Evolutionary conservation across 192 early-diverging fungal genomes (phyloP).

Genomic region (Pilobolus umbonatus): DNA sequence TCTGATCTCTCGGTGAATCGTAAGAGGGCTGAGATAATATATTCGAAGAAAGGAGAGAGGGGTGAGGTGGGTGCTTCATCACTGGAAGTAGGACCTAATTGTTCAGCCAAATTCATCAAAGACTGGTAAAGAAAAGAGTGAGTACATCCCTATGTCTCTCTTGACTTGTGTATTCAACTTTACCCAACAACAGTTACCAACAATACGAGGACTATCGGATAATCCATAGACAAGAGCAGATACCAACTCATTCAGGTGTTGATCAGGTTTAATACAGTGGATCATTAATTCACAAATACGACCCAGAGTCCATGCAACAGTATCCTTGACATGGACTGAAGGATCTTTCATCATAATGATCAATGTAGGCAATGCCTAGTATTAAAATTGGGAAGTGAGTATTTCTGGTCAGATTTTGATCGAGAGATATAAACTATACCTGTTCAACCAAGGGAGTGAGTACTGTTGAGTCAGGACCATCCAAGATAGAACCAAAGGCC

Average conservation of each 20-base stretch:
- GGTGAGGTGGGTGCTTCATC: constrained; percentile 56
- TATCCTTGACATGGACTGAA: constrained; percentile 89
- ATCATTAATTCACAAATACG: constrained; percentile 83
- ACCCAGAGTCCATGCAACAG: constrained; percentile 97
- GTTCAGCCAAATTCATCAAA: constrained; percentile 89
- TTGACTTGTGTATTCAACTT: no score
- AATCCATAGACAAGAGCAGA: constrained; percentile 79
- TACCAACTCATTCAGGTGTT: constrained; percentile 66
- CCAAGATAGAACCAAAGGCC: constrained; percentile 98
- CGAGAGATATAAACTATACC: constrained; percentile 4
- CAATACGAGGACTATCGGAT: constrained; percentile 82
- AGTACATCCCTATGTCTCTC: background rate
- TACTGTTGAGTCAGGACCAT: constrained; percentile 71
- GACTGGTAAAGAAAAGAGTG: constrained; percentile 34
- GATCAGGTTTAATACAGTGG: constrained; percentile 68
- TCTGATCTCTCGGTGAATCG: constrained; percentile 63
- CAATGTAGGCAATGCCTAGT: constrained; percentile 75
- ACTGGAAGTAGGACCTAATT: constrained; percentile 57
- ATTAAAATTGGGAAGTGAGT: background rate
- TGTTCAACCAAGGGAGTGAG: constrained; percentile 71
- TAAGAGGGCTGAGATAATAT: constrained; percentile 70
- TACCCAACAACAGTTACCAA: constrained; percentile 96
- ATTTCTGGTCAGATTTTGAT: background rate
- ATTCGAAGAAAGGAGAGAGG: constrained; percentile 84
- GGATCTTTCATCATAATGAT: constrained; percentile 88